phyloP scores from a whole-genome alignment of 495 filamentous ascomycete genomes.

The Aspergillus kassunensis region DNA sequence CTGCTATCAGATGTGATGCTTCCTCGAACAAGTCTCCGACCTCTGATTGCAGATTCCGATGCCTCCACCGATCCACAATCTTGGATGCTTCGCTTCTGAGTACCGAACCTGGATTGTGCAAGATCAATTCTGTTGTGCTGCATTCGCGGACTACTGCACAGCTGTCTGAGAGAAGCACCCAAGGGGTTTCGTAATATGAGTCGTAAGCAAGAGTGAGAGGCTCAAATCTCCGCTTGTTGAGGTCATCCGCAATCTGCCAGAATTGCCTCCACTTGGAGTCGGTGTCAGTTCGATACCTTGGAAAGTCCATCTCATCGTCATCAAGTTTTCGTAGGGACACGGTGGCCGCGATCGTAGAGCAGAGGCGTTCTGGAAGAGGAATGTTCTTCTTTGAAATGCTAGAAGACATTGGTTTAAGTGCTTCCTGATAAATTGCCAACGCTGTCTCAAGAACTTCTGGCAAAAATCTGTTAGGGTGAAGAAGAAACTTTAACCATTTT shows the following conservation, averaged over 20 bases:
- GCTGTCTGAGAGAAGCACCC: slow-evolving; percentile 75
- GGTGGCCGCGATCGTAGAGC: slow-evolving; percentile 61
- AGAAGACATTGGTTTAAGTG: slow-evolving; percentile 39
- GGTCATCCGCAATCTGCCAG: slow-evolving; percentile 76
- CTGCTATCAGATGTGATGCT: slow-evolving; percentile 49
- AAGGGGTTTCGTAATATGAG: slow-evolving; percentile 63
- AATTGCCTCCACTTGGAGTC: slow-evolving; percentile 87
- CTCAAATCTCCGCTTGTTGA: slow-evolving; percentile 81
- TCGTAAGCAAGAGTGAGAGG: slow-evolving; percentile 74
- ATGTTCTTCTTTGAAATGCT: slow-evolving; percentile 40
- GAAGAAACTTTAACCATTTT: slow-evolving; percentile 58
- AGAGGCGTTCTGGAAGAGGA: slow-evolving; percentile 62
- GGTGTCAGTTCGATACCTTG: slow-evolving; percentile 63
- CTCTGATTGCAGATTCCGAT: slow-evolving; percentile 38
- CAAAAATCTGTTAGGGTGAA: slow-evolving; percentile 76
- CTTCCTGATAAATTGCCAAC: slow-evolving; percentile 66
- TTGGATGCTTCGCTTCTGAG: slow-evolving; percentile 31
- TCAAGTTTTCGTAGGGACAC: slow-evolving; percentile 56
- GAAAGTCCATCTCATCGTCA: slow-evolving; percentile 66
- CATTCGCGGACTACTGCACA: slow-evolving; percentile 75
- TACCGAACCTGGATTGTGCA: slow-evolving; percentile 37
- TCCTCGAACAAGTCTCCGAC: slow-evolving; percentile 34
- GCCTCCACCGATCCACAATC: slow-evolving; percentile 42
- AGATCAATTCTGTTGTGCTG: slow-evolving; percentile 67
- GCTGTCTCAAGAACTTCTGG: slow-evolving; percentile 77